Evolutionary conservation across 148 eudicot species (phyloP), one percentile per base, ranked within the genome.

Genomic region (Chenopodium berlandieri): DNA sequence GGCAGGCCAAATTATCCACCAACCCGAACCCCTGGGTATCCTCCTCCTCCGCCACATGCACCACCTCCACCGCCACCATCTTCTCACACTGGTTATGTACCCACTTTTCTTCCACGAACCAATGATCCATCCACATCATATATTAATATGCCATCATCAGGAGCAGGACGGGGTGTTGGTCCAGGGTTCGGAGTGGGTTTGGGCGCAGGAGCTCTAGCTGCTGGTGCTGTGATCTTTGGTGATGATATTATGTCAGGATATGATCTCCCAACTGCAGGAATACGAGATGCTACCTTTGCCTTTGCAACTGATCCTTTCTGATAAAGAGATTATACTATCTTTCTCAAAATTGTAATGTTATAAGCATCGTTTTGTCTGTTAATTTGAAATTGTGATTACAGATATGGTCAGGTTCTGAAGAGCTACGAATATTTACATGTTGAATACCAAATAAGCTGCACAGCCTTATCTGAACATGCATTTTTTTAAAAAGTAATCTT

Each of bases 181-280:
- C 88, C 91, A 62, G 94, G 91, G 60, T 88, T 94, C 76, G 94
- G 89, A 66, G 90, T 83, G 77, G 98, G 97, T 78, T 9, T 91
- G 80, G 97, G 97, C 30, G 97, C 89, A 2, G 94, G 98, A 81
- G 94, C 92, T 56, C 81, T 94, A 67, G 93, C 94, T 37, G 97
- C 93, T 37, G 94, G 97, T 69, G 92, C 94, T 78, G 90, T 91
- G 54, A 89, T 94, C 69, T 94, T 87, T 32, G 98, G 97, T 16
- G 96, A 88, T 83, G 94, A 92, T 81, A 80, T 88, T 58, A 84
- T 89, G 89, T 88, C 97, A 1, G 95, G 94, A 32, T 87, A 87
- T 83, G 80, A 88, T 73, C 73, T 89, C 82, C 94, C 95, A 4
- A 66, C 63, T 25, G 77, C 79, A 7, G 88, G 87, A 11, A 80